Base-by-base conservation (phyloP, 2,329 filamentous ascomycete genomes). In the Ceratocystis papillata region DNA sequence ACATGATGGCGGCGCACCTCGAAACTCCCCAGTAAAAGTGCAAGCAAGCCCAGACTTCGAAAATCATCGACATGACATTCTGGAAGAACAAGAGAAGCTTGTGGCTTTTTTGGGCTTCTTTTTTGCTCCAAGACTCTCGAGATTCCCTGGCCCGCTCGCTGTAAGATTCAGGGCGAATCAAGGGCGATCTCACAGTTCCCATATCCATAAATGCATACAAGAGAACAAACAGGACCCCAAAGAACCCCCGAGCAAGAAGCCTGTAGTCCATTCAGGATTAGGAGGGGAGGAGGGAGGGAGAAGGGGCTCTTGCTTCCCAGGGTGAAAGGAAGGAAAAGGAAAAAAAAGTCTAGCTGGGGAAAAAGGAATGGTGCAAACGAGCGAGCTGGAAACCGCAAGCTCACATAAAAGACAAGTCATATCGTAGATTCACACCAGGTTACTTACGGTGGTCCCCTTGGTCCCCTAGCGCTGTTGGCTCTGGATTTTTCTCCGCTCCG, bases 41-140 rank as follows among this genome's bases (percentile, higher is more conserved):
- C 17, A 37, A n/a, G 17, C 55, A 37, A 37, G 55, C 30, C 12
- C 55, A 59, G 55, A 30, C 53, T 2, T n/a, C 7, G 55, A 2
- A 7, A 28, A 37, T 37, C 55, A 33, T 59, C 28, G 17, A 28
- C 28, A 59, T 8, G 8, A 20, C 48, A 25, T 59, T 59, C 55
- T 59, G 30, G 55, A 59, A 59, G 22, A 20, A 37, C 55, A 59
- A 59, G 28, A 59, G 55, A 59, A 59, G 55, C 55, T n/a, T 37
- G 15, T 37, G 17, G 30, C 17, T n/a, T 37, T 59, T 59, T 25
- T 33, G 55, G 55, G 55, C 55, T 59, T 59, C n/a, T 59, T 30
- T 25, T 57, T 17, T 33, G 15, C 15, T 59, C 30, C 20, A 30
- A 17, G 22, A 30, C 25, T 37, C 33, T 7, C 55, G 37, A 37